Conservation (phyloP, 371 early-diverging fungal species). For the Rhizopus delemar region DNA sequence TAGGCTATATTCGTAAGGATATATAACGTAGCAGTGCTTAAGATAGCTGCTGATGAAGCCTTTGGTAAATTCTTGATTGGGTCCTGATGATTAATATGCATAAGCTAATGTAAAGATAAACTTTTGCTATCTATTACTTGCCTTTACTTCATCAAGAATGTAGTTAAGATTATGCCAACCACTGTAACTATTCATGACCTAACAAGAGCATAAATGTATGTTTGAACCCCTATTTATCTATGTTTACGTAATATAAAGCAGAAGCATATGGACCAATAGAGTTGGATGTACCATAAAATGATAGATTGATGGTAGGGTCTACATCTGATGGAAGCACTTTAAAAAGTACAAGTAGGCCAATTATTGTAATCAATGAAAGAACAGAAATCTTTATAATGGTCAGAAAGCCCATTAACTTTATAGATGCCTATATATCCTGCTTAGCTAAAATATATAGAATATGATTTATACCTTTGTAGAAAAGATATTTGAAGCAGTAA, state of each 20-base stretch:
- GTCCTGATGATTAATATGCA: constrained; percentile 21
- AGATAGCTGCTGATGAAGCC: constrained; percentile 34
- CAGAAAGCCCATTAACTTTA: constrained; percentile 33
- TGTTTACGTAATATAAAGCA: constrained; percentile 40
- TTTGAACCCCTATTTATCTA: not conserved
- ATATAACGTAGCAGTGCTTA: constrained; percentile 33
- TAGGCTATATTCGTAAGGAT: constrained; percentile 44
- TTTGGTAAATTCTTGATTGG: constrained; percentile 45
- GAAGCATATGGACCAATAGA: constrained; percentile 44
- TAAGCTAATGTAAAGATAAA: not conserved
- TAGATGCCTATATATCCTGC: constrained; percentile 11
- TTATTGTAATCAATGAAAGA: constrained; percentile 26
- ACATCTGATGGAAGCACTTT: constrained; percentile 35
- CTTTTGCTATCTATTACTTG: not conserved
- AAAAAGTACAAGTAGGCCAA: constrained; percentile 28
- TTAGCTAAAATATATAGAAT: constrained; percentile 3
- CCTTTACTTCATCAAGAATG: constrained; percentile 49
- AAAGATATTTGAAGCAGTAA: constrained; percentile 27
- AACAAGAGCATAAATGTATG: not conserved
- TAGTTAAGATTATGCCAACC: constrained; percentile 47
- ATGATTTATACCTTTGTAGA: constrained; percentile 22
- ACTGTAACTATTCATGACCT: constrained; percentile 46
- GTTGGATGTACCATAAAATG: constrained; percentile 37
- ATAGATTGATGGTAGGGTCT: constrained; percentile 29
- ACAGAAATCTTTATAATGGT: constrained; percentile 35